A percentile compares a stretch with the other conserved stretches of the same genome.
These are phyloP conservation scores for Polytolypa hystricis DNA, from an alignment of 2,329 filamentous ascomycete species.

Conservation along the genomic window DNA sequence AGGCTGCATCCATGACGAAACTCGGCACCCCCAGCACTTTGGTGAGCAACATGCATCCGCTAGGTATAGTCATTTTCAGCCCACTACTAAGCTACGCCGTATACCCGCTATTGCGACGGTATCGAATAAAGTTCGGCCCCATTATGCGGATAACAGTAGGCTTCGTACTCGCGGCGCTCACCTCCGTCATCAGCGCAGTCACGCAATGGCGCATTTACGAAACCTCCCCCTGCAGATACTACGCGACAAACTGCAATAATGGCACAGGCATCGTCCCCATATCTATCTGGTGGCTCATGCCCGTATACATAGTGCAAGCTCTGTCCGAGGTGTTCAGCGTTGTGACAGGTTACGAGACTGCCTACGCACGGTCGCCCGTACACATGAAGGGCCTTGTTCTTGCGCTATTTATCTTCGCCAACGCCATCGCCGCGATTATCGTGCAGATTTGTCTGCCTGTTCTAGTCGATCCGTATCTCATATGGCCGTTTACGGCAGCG, in stretches of 20 bases:
- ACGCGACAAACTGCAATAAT: slow-evolving; percentile 28
- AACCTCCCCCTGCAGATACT: slow-evolving; percentile 33
- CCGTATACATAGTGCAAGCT: slow-evolving; percentile 27
- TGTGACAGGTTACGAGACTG: slow-evolving; percentile 36
- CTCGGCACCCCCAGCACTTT: slow-evolving; percentile 43
- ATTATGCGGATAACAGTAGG: slow-evolving; percentile 42
- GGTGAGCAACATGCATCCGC: slow-evolving; percentile 40
- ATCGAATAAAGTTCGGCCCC: slow-evolving; percentile 37
- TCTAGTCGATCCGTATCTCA: slow-evolving; percentile 37
- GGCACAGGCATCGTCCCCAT: slow-evolving; percentile 25
- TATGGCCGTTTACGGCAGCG: slow-evolving; percentile 22
- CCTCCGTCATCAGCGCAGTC: slow-evolving; percentile 28
- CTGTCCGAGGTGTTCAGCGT: slow-evolving; percentile 33
- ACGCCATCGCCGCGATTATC: slow-evolving; percentile 29
- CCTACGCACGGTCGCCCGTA: slow-evolving; percentile 32
- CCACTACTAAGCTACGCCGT: slow-evolving; percentile 40
- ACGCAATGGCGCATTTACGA: slow-evolving; percentile 39
- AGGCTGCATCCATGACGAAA: slow-evolving; percentile 39
- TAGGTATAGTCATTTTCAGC: slow-evolving; percentile 38
- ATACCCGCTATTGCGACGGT: slow-evolving; percentile 35
- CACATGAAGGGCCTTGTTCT: slow-evolving; percentile 35
- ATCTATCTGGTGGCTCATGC: slow-evolving; percentile 35
- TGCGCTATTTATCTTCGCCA: slow-evolving; percentile 32
- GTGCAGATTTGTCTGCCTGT: slow-evolving; percentile 34
- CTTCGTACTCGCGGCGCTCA: slow-evolving; percentile 39